Base-by-base conservation (phyloP, 2,329 filamentous ascomycete genomes). In the Didymella pinodella region DNA sequence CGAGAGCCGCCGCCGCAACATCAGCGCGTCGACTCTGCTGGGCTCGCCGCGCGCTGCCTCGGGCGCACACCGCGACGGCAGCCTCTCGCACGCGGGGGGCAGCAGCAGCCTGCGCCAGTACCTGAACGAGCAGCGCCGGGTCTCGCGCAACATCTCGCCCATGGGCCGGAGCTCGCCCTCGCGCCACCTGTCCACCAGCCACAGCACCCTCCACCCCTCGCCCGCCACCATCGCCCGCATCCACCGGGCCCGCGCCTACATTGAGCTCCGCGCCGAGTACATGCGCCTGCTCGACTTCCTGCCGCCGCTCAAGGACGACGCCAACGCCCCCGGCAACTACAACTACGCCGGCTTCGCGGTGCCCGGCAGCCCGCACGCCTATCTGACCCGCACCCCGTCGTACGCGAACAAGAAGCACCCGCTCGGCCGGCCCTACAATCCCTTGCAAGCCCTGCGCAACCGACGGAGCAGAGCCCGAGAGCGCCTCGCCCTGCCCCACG, bases 371-470 rank as follows among this genome's bases (percentile, higher is more conserved):
- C 67, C 75, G 0, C 70, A 76, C 57, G 76, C 79, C 62, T 69
- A 78, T 47, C 65, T 79, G 59, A 74, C 68, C 56, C 72, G 80
- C 67, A 52, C 75, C 57, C 60, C 75, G 54, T 75, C 76, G 62
- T 49, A 79, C 66, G 69, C 70, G 28, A 76, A 68, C 64, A 75
- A 68, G 60, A 74, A 75, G 61, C 69, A 75, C 41, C 70, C 57
- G n/a, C 75, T 89, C 7, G 90, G 90, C 4, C 88, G 93, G 51
- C 79, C 83, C 2, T 98, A 98, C 74, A 97, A 99, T 73, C 95
- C 94, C 4, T 79, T 99, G 25, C 95, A 98, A 76, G 92, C 92
- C 67, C 90, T 98, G 54, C 89, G 95, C 20, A 98, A 99, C 72
- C 86, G 94, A 47, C 94, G 93, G 73, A 86, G 95, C 12, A 85